These are phyloP conservation scores for Nadsonia starkeyi-henricii DNA, from an alignment of 1,139 yeast species.

Conservation along the genomic window DNA sequence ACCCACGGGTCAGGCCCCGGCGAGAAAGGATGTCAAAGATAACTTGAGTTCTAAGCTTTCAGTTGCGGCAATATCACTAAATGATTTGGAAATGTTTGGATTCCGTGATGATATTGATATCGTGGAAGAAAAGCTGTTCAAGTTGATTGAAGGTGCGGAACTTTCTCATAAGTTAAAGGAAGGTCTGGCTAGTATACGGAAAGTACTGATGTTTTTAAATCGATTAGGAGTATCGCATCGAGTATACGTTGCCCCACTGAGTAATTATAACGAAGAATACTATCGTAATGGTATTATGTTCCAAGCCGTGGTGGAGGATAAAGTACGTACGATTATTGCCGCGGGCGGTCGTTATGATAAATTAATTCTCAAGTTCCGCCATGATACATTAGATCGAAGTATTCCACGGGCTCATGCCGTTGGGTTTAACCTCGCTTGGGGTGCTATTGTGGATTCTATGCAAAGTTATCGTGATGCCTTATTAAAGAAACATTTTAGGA, in stretches of 20 bases:
- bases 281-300: slow-evolving; percentile 78
- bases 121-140: slow-evolving; percentile 48
- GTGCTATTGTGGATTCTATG: slow-evolving; percentile 37
- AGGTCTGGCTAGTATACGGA: slow-evolving; percentile 44
- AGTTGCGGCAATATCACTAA: slow-evolving; percentile 67
- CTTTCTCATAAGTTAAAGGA: slow-evolving; percentile 45
- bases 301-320: slow-evolving; percentile 57
- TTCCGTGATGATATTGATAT: slow-evolving; percentile 54
- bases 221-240: slow-evolving; percentile 43
- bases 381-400: slow-evolving; percentile 28
- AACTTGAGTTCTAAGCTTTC: slow-evolving; percentile 57
- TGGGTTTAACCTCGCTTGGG: slow-evolving; percentile 70
- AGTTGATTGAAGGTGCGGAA: slow-evolving; percentile 65
- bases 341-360: slow-evolving; percentile 90
- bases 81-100: slow-evolving; percentile 69
- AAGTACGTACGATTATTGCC: slow-evolving; percentile 38
- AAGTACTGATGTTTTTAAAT: slow-evolving; percentile 40
- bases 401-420: slow-evolving; percentile 48
- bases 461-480: slow-evolving; percentile 23
- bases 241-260: slow-evolving; percentile 51
- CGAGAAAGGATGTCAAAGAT: slow-evolving; percentile 48
- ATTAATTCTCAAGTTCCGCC: slow-evolving; percentile 49
- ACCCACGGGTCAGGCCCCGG: slow-evolving; percentile 59
- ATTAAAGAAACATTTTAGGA: slow-evolving; percentile 12
- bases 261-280: slow-evolving; percentile 68